Base-by-base conservation (phyloP, 305 asterid genomes). In the Plantago lanceolata region DNA sequence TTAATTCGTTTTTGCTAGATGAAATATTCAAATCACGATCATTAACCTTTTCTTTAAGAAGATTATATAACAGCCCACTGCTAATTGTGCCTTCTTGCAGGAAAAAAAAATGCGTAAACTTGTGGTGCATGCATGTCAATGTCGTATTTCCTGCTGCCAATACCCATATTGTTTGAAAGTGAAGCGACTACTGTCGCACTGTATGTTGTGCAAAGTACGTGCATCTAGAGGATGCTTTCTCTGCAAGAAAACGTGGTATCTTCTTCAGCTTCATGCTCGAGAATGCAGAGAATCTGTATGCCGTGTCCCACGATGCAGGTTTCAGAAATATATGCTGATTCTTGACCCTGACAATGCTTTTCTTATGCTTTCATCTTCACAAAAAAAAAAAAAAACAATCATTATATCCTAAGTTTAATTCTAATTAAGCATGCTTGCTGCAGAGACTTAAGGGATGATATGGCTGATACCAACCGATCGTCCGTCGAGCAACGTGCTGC, bases 111-210 rank as follows among this genome's bases (percentile, higher is more conserved):
- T 93, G 99, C 99, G 90, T 59, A 96, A 90, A 52, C 97, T 93
- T 61, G 79, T 93, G 76, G 95, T 93, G 68, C 99, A 93, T 67
- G 99, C 99, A 69, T 90, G 97, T 69, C 97, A 83, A 75, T 93
- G 99, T 54, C 89, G 95, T 64, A 79, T 90, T 57, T 50, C 79
- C 20, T 83, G 64, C 64, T 93, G 99, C 74, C 86, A 74, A 62
- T 90, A 90, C 79, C 96, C 90, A 16, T 81, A 93, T 68, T 93
- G 99, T 68, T 94, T 94, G 71, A 93, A 93, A 81, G 97, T 93
- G 73, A 93, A 93, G 85, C 96, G 94, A 59, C 99, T 93, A n/a
- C 76, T 93, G 90, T 85, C 91, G 96, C 99, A 93, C 69, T 97
- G 97, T 21, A 85, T 84, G 65, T 72, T 68, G 33, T 93, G 99